phyloP scores from a whole-genome alignment of 805 yeast genomes.

The Wickerhamiella allomyrinae region DNA sequence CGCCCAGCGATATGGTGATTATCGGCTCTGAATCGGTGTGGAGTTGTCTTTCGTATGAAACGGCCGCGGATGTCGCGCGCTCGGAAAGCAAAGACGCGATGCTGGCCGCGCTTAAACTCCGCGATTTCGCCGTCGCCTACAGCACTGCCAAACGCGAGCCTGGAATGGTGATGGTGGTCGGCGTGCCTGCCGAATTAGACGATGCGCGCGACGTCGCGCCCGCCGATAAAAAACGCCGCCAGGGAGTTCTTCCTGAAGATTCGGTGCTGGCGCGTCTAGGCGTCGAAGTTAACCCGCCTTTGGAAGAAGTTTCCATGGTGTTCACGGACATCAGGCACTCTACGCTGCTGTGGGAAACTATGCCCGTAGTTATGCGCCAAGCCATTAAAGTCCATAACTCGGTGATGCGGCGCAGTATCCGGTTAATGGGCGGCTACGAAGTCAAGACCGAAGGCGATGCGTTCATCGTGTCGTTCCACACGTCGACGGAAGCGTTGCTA shows the following conservation, averaged over 20 bases:
- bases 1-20: conserved; percentile 71
- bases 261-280: conserved; percentile 69
- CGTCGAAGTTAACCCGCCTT: conserved; percentile 80
- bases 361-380: conserved; percentile 75
- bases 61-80: conserved; percentile 82
- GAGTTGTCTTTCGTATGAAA: conserved; percentile 68
- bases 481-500: conserved; percentile 73
- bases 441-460: conserved; percentile 99
- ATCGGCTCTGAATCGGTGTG: conserved; percentile 75
- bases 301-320: conserved; percentile 87
- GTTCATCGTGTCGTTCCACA: conserved; percentile 92
- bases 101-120: conserved; percentile 79
- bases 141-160: conserved; percentile 71
- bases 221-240: conserved; percentile 28
- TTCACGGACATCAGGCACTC: conserved; percentile 96
- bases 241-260: conserved; percentile 48
- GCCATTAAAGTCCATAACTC: conserved; percentile 91
- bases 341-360: conserved; percentile 83
- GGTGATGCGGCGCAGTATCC: conserved; percentile 82
- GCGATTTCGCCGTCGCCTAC: conserved; percentile 89
- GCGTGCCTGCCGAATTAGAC: conserved; percentile 6
- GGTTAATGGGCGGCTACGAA: conserved; percentile 93
- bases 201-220: background rate
- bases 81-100: conserved; percentile 65
- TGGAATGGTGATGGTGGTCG: conserved; percentile 62